phyloP scores from a whole-genome alignment of 2,329 filamentous ascomycete species.

The Colletotrichum sidae region DNA sequence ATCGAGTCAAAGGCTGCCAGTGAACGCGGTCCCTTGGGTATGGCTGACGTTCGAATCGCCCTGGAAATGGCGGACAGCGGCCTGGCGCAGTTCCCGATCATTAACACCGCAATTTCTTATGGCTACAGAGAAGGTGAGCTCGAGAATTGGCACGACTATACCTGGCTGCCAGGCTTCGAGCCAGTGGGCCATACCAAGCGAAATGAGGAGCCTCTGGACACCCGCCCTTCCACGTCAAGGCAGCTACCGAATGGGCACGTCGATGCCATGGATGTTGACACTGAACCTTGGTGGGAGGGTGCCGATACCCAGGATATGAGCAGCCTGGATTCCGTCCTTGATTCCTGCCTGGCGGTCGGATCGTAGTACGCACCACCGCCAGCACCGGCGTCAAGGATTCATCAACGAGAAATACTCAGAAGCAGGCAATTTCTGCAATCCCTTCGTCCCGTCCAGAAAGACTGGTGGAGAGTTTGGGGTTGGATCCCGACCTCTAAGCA shows the following conservation, averaged over 20 bases:
- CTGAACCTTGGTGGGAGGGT: conserved; percentile 71
- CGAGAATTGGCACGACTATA: conserved; percentile 73
- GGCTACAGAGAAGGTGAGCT: conserved; percentile 82
- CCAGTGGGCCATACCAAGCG: conserved; percentile 16
- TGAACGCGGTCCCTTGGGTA: conserved; percentile 77
- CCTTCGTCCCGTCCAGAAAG: conserved; percentile 17
- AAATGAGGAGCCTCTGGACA: conserved; percentile 43
- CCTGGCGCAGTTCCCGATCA: conserved; percentile 80
- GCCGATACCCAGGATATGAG: conserved; percentile 63
- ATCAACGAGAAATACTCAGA: conserved; percentile 21
- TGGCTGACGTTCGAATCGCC: conserved; percentile 82
- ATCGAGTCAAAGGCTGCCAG: conserved; percentile 82
- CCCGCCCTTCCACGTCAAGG: conserved; percentile 45
- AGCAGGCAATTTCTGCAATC: conserved; percentile 23
- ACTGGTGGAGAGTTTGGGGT: conserved; percentile 28
- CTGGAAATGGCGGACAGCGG: conserved; percentile 81
- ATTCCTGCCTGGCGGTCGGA: conserved; percentile 64
- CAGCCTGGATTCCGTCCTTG: conserved; percentile 66
- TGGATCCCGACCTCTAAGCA: conserved; percentile 1
- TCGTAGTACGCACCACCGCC: conserved; percentile 41
- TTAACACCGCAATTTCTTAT: conserved; percentile 77
- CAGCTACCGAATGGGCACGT: conserved; percentile 61
- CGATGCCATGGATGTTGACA: conserved; percentile 71
- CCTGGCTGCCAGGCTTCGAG: conserved; percentile 55
- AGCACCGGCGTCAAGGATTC: conserved; percentile 9